Percentiles rank a stretch among this genome's conserved stretches.
phyloP scores from a whole-genome alignment of 208 protist species.

The Acanthamoeba healyi region DNA sequence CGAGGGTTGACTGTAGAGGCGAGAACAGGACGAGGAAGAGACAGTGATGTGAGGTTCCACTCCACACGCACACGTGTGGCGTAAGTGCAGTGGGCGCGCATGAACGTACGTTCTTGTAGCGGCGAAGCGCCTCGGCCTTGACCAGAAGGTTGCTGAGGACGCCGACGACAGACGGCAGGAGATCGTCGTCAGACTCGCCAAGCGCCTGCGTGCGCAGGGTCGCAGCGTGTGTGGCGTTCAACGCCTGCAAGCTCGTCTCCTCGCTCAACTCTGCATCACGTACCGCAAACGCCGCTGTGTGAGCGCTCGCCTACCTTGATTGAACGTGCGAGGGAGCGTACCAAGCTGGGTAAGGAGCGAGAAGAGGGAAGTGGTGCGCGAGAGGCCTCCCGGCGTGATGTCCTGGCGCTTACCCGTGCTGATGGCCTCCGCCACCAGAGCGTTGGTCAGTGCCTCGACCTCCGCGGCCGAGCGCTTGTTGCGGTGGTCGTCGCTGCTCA shows the following conservation, averaged over 20 bases:
- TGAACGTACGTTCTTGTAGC: neutral
- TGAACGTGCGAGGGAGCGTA: no score
- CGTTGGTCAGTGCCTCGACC: neutral
- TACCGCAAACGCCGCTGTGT: no score
- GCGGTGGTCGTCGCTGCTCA: neutral
- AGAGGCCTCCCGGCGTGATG: neutral
- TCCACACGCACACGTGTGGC: no score
- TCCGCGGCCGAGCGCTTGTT: neutral
- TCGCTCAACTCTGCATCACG: neutral
- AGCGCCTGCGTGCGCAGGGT: neutral
- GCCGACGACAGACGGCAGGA: neutral
- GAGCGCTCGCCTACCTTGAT: no score
- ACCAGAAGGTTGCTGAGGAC: neutral
- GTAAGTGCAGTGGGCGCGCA: no score
- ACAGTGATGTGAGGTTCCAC: no score
- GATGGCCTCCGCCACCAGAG: neutral
- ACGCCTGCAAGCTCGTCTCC: neutral
- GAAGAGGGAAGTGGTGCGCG: neutral
- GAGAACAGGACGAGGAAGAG: no score
- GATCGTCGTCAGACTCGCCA: neutral
- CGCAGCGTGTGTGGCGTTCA: neutral
- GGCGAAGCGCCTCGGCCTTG: neutral
- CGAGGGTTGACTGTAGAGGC: neutral
- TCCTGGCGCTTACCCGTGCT: neutral
- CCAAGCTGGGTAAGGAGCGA: neutral